Conservation (phyloP, 2,329 filamentous ascomycete species). For the Thielaviopsis ethacetica region DNA sequence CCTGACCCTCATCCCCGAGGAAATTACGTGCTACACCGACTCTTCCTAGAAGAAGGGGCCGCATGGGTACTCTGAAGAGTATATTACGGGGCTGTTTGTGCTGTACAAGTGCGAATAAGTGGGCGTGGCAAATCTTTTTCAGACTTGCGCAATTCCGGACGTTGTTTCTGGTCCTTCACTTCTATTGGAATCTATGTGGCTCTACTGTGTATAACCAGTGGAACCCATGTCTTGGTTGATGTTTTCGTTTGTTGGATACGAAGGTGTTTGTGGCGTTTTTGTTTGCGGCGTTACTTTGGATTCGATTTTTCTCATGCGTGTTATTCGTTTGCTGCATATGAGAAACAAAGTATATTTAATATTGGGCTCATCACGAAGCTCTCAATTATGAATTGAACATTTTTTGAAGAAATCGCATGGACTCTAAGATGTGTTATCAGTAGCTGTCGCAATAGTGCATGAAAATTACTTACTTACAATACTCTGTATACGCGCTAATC, state of each 20-base stretch:
- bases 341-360: background rate
- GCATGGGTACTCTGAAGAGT: background rate
- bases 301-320: too few species aligned
- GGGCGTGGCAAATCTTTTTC: background rate
- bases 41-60: constrained; percentile 7
- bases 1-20: background rate
- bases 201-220: background rate
- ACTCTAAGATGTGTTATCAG: too few species aligned
- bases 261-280: background rate
- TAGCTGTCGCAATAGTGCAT: background rate
- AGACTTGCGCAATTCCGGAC: background rate
- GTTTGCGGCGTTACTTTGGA: too few species aligned
- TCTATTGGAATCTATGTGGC: background rate
- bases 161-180: too few species aligned
- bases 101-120: background rate
- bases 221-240: background rate
- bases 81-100: background rate
- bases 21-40: constrained; percentile 6
- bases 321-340: background rate
- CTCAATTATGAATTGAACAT: background rate
- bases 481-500: background rate
- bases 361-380: background rate
- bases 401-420: background rate
- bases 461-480: background rate
- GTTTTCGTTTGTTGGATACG: background rate